Evolutionary conservation across 2,329 filamentous ascomycete genomes (phyloP), one percentile per base, ranked within the genome.

Genomic region (Colletotrichum nymphaeae): DNA sequence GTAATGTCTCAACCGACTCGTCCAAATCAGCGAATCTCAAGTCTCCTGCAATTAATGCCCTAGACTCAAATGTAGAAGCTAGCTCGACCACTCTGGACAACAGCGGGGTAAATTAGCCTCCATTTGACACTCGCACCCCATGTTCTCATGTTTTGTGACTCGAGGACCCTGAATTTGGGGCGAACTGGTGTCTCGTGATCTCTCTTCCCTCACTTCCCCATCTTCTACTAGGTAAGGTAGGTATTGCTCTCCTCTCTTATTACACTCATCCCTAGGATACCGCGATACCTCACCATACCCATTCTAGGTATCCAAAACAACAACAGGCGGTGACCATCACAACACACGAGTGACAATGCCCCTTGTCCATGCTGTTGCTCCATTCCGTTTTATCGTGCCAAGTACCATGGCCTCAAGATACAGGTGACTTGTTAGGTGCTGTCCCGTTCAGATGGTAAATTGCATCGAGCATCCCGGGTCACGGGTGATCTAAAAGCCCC

Each of bases 161-260:
- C 32, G n/a, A 69, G 42, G 69, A 72, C 69, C 69, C 65, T 69
- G 69, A 56, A 59, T 59, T 59, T 60, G 24, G 37, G 63, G 63
- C 68, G 63, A 67, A 60, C 55, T 59, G 63, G 59, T 63, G 46
- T 26, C 53, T 58, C 28, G 24, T 58, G 16, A 58, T 28, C 56
- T 24, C 52, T 24, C 52, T 56, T 56, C 22, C n/a, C 52, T 24
- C 22, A 35, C 32, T 35, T 35, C 32, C 32, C 32, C 32, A 35
- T 35, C 3, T 35, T 35, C 32, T 35, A 35, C 32, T 19, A 26
- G 26, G 26, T 3, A 26, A 4, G 24, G 24, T 24, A 26, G 26
- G 26, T 26, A 16, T 24, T 53, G 14, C 49, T 11, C 28, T 65
- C 22, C 46, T 16, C 19, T n/a, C 37, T 22, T 42, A 19, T 9